Evolutionary conservation across 345 rosid species (phyloP), one percentile per base, ranked within the genome.

Genomic region (Noccaea bulbosa): DNA sequence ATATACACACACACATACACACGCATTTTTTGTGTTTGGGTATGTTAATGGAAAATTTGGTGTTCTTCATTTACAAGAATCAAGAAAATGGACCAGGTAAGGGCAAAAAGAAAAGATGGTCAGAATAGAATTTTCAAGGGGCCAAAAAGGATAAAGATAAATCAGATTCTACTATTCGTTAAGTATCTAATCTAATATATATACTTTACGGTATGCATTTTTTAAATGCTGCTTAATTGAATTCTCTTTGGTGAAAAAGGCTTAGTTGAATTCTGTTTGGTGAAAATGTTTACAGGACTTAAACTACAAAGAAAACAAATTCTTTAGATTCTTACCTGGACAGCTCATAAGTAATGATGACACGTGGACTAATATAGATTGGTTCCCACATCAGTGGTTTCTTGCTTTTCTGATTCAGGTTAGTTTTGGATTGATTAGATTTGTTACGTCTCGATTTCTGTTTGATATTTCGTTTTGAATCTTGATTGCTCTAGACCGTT

Each of bases 351-450:
- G 61, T 45, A 52, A 78, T 82, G 82, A 65, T 51, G 80, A 83
- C 85, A 90, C 83, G 79, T 88, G 90, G 84, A 81, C 91, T 87
- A 85, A 76, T 83, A 5, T 27, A 2, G 30, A 40, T 1, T 41
- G 27, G 62, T 40, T 35, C 30, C 45, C 70, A 62, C 58, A 46
- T 62, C 37, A 46, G 52, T 53, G 17, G 41, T 60, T 52, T 61
- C 53, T 67, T 67, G 55, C 46, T 67, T 67, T 67, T 27, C 30
- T 67, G 56, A 34, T 33, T 30, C 17, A 50, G 57, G 64, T 51
- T 66, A 20, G 56, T 63, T 40, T 30, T 47, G n/a, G 24, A 39
- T 9, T 38, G 14, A 45, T 69, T 33, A 37, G 50, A 30, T 37
- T 39, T 65, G 47, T 47, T 6, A 16, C 8, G 32, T 58, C 62